Evolutionary conservation across 345 rosid species (phyloP), one percentile per base, ranked within the genome.

Genomic region (Gynandropsis gynandra): DNA sequence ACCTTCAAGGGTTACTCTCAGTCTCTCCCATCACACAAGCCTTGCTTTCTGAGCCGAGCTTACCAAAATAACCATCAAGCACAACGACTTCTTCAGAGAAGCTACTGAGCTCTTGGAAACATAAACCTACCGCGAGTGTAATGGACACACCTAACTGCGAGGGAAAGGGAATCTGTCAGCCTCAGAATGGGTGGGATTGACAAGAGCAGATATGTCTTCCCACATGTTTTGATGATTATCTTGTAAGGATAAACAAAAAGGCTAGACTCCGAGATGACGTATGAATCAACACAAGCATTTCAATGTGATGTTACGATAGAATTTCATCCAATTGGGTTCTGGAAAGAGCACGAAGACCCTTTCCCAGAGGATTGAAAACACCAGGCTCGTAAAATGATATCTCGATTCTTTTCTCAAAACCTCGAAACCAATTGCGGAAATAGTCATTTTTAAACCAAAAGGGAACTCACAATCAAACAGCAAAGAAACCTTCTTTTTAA

Each of bases 191-290:
- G 68, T n/a, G 74, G 74, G 46, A 76, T 66, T 2, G 80, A 68
- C 2, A 66, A 64, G 8, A 76, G 77, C 46, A 72, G 50, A 21
- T 69, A 65, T 5, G 74, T 42, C 7, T 1, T 74, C 44, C 79
- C 79, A 33, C 79, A 74, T 10, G 79, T 70, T 54, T 74, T 74
- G 59, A 74, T 71, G 56, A 74, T 57, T 34, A 70, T 47, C 50
- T 63, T 74, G 70, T 59, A 63, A 0, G 79, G 68, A 54, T 49
- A 74, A 1, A 74, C 65, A 42, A 74, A 74, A 56, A 74, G 73
- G 66, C 79, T 74, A 15, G 79, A 74, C 40, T 74, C 79, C 4
- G 79, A 74, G 9, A 74, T 72, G 11, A 74, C 75, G 54, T 70
- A 70, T 7, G 79, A 70, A 19, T 74, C 73, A 10, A 74, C 59